Evolutionary conservation across 2,329 filamentous ascomycete genomes (phyloP).

Genomic region (Paecilomyces variotii): DNA sequence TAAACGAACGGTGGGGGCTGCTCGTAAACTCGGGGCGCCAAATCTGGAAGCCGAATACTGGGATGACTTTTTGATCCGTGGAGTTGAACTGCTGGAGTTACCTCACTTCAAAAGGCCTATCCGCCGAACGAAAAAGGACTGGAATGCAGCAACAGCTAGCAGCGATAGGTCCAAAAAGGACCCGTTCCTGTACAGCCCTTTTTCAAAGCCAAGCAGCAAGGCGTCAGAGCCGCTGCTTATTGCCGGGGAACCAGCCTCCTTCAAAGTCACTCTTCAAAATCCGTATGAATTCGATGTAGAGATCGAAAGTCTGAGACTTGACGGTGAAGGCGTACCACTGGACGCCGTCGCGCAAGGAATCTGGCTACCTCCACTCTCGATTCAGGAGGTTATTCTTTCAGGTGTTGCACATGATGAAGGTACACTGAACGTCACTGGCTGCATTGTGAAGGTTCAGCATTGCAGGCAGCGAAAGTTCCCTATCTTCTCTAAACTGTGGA

Average conservation of each 20-base stretch:
- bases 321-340: slow-evolving; percentile 66
- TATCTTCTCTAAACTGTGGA: slow-evolving; percentile 72
- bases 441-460: slow-evolving; percentile 67
- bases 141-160: slow-evolving; percentile 36
- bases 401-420: slow-evolving; percentile 63
- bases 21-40: slow-evolving; percentile 62
- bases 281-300: slow-evolving; percentile 90
- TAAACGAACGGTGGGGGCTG: slow-evolving; percentile 70
- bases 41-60: slow-evolving; percentile 78
- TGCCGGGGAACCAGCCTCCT: slow-evolving; percentile 66
- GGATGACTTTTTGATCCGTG: slow-evolving; percentile 89
- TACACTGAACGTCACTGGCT: slow-evolving; percentile 65
- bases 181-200: slow-evolving; percentile 94
- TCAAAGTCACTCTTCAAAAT: slow-evolving; percentile 82
- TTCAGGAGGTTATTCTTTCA: slow-evolving; percentile 66
- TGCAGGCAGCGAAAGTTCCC: slow-evolving; percentile 78
- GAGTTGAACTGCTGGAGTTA: slow-evolving; percentile 60
- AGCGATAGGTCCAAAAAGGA: slow-evolving; percentile 46
- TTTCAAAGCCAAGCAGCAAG: slow-evolving; percentile 57
- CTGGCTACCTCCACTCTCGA: slow-evolving; percentile 70
- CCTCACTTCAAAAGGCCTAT: slow-evolving; percentile 55
- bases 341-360: slow-evolving; percentile 57
- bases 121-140: slow-evolving; percentile 50
- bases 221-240: slow-evolving; percentile 63
- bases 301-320: slow-evolving; percentile 70